Evolutionary conservation across 495 filamentous ascomycete genomes (phyloP).

Genomic region (Pyrenopolyporus hunteri): DNA sequence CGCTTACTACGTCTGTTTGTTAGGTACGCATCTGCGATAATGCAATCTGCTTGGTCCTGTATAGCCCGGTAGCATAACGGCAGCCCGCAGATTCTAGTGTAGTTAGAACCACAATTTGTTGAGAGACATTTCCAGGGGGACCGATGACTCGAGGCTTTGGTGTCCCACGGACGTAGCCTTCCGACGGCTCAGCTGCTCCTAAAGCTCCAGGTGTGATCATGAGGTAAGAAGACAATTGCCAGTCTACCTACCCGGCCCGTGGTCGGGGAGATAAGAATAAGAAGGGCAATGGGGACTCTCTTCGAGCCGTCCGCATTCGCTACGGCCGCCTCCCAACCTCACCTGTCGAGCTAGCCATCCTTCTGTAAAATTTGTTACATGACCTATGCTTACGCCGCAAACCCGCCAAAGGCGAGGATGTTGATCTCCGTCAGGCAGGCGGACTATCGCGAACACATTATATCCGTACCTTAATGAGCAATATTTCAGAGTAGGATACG

Average conservation of each 20-base stretch:
- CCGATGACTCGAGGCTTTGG: constrained; percentile 42
- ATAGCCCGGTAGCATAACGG: constrained; percentile 31
- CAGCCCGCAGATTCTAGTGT: constrained; percentile 35
- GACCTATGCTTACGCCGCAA: constrained; percentile 12
- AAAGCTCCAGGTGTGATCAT: not conserved
- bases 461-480: constrained; percentile 7
- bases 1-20: constrained; percentile 28
- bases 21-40: constrained; percentile 20
- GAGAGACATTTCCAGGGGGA: constrained; percentile 32
- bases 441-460: not conserved
- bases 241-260: not conserved
- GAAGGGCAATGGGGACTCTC: not conserved
- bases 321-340: constrained; percentile 1
- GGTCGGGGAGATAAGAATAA: not conserved
- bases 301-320: constrained; percentile 15
- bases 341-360: constrained; percentile 1
- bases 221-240: constrained; percentile 7
- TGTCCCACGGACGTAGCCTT: constrained; percentile 32
- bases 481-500: constrained; percentile 28
- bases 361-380: constrained; percentile 4
- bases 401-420: not conserved
- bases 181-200: constrained; percentile 22
- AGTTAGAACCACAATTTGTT: constrained; percentile 34
- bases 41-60: constrained; percentile 35
- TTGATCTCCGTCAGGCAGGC: constrained; percentile 9